Percentiles rank a stretch among this genome's conserved stretches.
These are phyloP conservation scores for Hypocreales sp. DNA, from an alignment of 2,329 filamentous ascomycete species.

Conservation along the genomic window DNA sequence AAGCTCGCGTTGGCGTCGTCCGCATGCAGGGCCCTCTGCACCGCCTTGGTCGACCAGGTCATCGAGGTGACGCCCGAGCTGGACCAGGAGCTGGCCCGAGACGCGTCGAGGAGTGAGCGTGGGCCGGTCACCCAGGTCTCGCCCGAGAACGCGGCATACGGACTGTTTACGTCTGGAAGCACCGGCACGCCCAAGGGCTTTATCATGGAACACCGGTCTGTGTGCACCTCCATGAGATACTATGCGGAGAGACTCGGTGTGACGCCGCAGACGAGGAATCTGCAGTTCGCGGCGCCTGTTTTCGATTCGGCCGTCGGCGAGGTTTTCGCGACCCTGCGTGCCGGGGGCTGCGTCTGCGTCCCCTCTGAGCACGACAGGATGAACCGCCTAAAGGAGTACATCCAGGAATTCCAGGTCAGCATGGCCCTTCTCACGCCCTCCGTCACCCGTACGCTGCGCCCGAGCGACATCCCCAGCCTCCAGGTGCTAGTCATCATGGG, in stretches of 20 bases:
- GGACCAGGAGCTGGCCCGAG: neutral
- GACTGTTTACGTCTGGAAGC: conserved; percentile 1
- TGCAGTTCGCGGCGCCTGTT: conserved; percentile 4
- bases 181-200: conserved; percentile 2
- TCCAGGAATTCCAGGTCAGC: neutral
- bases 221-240: conserved; percentile 1
- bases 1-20: conserved; percentile 1
- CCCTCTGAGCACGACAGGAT: conserved; percentile 1
- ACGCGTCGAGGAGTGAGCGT: neutral
- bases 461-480: conserved; percentile 4
- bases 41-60: conserved; percentile 1
- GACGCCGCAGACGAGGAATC: neutral
- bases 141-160: conserved; percentile 2
- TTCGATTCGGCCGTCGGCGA: conserved; percentile 4
- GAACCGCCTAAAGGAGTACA: neutral
- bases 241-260: conserved; percentile 1
- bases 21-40: neutral
- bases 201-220: neutral
- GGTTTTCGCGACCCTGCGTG: conserved; percentile 2
- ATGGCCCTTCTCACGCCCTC: conserved; percentile 5
- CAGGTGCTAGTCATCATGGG: conserved; percentile 5
- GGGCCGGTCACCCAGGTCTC: neutral
- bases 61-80: conserved; percentile 1
- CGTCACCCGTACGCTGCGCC: conserved; percentile 2
- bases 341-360: conserved; percentile 4